Percentiles rank a stretch among this genome's conserved stretches.
Evolutionary conservation across 208 protist species (phyloP).

Genomic region (Leishmania arabica): DNA sequence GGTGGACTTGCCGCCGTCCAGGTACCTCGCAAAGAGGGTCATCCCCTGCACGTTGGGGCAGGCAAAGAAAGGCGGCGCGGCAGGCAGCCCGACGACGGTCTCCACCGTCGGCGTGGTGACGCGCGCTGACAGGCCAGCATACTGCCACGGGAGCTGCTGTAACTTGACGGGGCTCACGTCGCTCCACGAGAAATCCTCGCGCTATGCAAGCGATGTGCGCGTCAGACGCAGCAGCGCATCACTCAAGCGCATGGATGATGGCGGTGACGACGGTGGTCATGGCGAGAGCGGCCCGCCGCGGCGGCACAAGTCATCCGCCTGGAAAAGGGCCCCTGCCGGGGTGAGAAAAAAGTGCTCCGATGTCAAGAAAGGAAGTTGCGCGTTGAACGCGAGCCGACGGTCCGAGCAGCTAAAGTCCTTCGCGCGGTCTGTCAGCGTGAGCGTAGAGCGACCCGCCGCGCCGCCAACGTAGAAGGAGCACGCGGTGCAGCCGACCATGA

Average conservation of each 20-base stretch:
- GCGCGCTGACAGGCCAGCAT: constrained; percentile 39
- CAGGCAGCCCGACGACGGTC: constrained; percentile 10
- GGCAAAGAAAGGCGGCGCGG: constrained; percentile 25
- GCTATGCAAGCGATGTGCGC: background rate
- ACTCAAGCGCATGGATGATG: constrained; percentile 16
- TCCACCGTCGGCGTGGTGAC: constrained; percentile 26
- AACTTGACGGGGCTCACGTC: constrained; percentile 58
- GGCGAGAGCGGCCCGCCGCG: background rate
- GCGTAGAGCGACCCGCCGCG: constrained; percentile 79
- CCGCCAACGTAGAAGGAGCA: constrained; percentile 93
- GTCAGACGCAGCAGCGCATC: constrained; percentile 4
- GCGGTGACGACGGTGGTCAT: background rate
- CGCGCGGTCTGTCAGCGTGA: constrained; percentile 66
- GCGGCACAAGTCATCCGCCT: constrained; percentile 3
- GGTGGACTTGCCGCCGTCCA: constrained; percentile 91
- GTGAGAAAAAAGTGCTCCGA: constrained; percentile 87
- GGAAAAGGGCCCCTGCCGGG: constrained; percentile 20
- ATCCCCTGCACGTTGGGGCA: constrained; percentile 60
- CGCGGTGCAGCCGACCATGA: constrained; percentile 23
- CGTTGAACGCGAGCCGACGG: constrained; percentile 89
- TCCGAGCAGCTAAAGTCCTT: constrained; percentile 94
- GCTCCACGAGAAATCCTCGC: constrained; percentile 42
- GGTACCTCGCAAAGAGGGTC: constrained; percentile 86
- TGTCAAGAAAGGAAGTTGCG: constrained; percentile 86
- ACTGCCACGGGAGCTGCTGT: constrained; percentile 40